These are phyloP conservation scores for Colletotrichum viniferum DNA, from an alignment of 2,329 filamentous ascomycete species.

Conservation along the genomic window DNA sequence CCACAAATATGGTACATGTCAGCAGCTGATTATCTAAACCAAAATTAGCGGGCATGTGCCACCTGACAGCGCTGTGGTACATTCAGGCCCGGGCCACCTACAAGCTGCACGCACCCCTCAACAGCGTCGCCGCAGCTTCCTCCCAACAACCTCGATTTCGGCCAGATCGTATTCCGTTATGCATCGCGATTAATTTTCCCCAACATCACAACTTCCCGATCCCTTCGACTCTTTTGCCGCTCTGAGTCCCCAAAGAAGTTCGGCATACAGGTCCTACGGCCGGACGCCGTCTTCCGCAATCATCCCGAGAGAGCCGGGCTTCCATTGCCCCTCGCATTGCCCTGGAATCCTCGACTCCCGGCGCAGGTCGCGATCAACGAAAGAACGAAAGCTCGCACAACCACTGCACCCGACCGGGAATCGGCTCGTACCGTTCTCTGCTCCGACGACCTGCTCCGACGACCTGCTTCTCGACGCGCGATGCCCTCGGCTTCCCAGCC, in stretches of 20 bases:
- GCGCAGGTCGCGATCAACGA: background rate
- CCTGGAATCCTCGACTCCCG: background rate
- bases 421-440: background rate
- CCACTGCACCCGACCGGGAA: background rate
- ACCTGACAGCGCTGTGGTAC: too few relatives aligned
- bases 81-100: too few relatives aligned
- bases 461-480: background rate
- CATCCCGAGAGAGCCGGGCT: background rate
- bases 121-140: too few relatives aligned
- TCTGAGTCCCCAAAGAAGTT: background rate
- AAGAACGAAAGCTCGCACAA: background rate
- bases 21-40: too few relatives aligned
- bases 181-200: too few relatives aligned
- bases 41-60: too few relatives aligned
- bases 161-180: too few relatives aligned
- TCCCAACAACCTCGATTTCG: too few relatives aligned
- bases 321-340: background rate
- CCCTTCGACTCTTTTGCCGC: background rate
- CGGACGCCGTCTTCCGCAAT: background rate
- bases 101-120: too few relatives aligned
- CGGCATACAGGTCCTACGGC: background rate
- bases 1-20: too few relatives aligned
- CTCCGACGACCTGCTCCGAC: too few relatives aligned
- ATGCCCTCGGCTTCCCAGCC: background rate
- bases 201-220: background rate